phyloP scores from a whole-genome alignment of 176 grass and related monocot species.

The Avena eriantha region DNA sequence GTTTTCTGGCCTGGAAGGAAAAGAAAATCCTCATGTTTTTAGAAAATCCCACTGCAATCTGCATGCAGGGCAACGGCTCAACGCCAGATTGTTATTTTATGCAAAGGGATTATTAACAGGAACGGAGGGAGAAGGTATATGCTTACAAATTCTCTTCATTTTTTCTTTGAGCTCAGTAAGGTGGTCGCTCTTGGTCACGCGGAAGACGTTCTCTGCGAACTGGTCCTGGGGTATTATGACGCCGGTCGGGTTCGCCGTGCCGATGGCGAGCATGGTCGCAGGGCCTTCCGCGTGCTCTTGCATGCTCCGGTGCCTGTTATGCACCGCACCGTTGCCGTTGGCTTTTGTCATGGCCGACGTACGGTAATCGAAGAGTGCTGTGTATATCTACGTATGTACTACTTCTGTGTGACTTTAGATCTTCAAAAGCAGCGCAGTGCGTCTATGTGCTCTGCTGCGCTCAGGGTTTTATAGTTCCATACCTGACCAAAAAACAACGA shows the following conservation, averaged over 20 bases:
- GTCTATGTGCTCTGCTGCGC: not conserved
- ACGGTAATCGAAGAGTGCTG: no score
- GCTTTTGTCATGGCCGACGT: not conserved
- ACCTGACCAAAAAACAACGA: no score
- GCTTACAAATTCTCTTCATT: not conserved
- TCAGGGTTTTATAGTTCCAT: no score
- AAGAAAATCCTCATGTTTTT: no score
- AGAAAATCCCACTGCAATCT: no score
- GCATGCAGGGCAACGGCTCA: not conserved
- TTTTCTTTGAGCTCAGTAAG: not conserved
- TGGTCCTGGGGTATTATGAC: not conserved
- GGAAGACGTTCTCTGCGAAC: not conserved
- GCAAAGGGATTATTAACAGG: not conserved
- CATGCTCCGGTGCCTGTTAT: not conserved
- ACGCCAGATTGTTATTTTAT: not conserved
- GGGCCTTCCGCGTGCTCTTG: not conserved
- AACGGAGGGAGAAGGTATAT: not conserved
- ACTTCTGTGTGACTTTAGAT: not conserved
- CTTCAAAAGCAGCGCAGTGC: not conserved
- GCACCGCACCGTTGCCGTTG: not conserved
- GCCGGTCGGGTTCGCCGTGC: not conserved
- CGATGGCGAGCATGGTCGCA: not conserved
- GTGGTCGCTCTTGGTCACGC: not conserved
- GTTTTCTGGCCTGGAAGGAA: constrained; percentile 41
- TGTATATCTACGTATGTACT: not conserved